Evolutionary conservation across 495 filamentous ascomycete species (phyloP), one percentile per base, ranked within the genome.

Genomic region (Lasiosphaeria miniovina): DNA sequence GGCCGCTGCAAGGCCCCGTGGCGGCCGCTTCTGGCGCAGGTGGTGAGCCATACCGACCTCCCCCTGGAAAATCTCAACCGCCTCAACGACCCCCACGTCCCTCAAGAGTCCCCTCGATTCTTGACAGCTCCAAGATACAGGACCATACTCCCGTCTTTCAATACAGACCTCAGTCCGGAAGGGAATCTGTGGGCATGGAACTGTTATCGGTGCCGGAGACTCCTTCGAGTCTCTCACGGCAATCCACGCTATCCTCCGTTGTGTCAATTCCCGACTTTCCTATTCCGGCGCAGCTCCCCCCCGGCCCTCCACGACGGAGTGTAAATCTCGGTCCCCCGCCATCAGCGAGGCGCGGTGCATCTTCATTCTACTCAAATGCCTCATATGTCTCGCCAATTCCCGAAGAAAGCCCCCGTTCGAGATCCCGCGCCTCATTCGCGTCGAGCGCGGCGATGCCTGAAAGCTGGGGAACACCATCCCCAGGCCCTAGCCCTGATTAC

Each of bases 371-470:
- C 62, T 91, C 90, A 31, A 82, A 81, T 57, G 66, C 73, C n/a
- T 90, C 89, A 1, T 90, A 81, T 57, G 90, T 96, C 5, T 90
- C 93, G 7, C 93, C 93, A 2, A 96, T 97, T 57, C 89, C 86
- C 1, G 93, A 97, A 71, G 92, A 96, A 67, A 80, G 83, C 53
- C 79, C 83, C 2, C 78, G 84, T 36, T 76, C 83, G 48, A 77
- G 84, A 50, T 79, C 77, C 12, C 83, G 87, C 67, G 84, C 82
- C 17, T 93, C 90, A 0, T 89, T 87, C 67, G 90, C 90, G 7
- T 95, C 92, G 6, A 96, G 90, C 70, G 82, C 85, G 54, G 88
- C 84, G 0, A 90, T 95, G 57, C 90, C 91, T 3, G 80, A 83
- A 7, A 86, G 80, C 64, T 93, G 89, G 84, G 80, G 77, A 0